A percentile compares a stretch with the other conserved stretches of the same genome.
phyloP scores from a whole-genome alignment of 345 rosid species.

The Salix exigua region DNA sequence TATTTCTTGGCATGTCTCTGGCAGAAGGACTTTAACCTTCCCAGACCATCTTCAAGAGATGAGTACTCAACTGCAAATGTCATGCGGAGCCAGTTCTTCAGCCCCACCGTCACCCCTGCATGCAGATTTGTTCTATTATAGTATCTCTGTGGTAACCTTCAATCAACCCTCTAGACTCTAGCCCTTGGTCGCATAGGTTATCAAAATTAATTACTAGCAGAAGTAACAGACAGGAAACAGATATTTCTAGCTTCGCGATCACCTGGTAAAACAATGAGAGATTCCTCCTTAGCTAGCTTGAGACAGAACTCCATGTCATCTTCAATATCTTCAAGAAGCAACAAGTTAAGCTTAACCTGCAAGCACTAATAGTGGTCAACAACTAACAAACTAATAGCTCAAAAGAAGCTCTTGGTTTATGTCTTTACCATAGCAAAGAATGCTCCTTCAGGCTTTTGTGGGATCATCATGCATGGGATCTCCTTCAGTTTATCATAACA shows the following conservation, averaged over 20 bases:
- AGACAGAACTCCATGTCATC: neutral
- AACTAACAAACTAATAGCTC: neutral
- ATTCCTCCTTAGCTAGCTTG: neutral
- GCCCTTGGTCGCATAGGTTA: neutral
- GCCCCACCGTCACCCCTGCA: slow-evolving; percentile 39
- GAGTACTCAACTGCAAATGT: slow-evolving; percentile 39
- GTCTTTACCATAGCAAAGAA: neutral
- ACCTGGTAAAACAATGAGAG: neutral
- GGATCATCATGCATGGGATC: neutral
- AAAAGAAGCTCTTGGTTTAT: neutral
- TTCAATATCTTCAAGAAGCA: neutral
- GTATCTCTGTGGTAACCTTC: neutral
- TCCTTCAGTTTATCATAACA: neutral
- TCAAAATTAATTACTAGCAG: neutral
- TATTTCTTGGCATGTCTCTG: slow-evolving; percentile 37
- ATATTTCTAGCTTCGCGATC: neutral
- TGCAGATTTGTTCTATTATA: too few species aligned
- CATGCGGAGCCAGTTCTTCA: slow-evolving; percentile 53
- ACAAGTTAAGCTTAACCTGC: neutral
- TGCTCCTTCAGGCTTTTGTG: neutral
- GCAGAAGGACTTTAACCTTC: slow-evolving; percentile 41
- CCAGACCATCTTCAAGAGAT: slow-evolving; percentile 34
- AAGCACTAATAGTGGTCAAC: neutral
- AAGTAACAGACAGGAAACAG: neutral
- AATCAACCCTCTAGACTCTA: neutral